Evolutionary conservation across 768 basidiomycete genomes (phyloP).

Genomic region (Pleurotus sapidus): DNA sequence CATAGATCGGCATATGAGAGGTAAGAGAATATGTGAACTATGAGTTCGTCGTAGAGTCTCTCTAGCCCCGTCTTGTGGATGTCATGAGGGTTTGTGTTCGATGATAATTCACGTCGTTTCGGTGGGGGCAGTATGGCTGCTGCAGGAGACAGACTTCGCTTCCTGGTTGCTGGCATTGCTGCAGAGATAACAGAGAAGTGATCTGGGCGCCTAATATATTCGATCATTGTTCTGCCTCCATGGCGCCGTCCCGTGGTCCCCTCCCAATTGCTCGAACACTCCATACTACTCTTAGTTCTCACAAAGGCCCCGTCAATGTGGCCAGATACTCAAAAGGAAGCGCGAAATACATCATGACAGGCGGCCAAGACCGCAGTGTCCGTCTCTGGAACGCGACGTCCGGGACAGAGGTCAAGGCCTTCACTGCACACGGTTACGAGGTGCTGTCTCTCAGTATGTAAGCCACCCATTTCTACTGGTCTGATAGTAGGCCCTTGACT

Average conservation of each 20-base stretch:
- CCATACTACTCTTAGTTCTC: constrained; percentile 59
- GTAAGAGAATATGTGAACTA: constrained; percentile 71
- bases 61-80: neutral
- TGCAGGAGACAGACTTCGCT: constrained; percentile 50
- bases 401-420: constrained; percentile 89
- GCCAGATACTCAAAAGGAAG: constrained; percentile 88
- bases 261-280: constrained; percentile 55
- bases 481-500: neutral
- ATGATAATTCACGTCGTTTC: constrained; percentile 18
- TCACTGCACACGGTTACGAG: constrained; percentile 93
- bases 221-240: constrained; percentile 17
- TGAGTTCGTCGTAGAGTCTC: constrained; percentile 68
- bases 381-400: constrained; percentile 87
- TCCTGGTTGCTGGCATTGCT: constrained; percentile 37
- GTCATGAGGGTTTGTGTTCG: neutral
- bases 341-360: constrained; percentile 89
- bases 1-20: constrained; percentile 70
- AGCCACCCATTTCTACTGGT: constrained; percentile 25
- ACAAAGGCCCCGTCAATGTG: constrained; percentile 87
- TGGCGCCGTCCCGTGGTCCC: constrained; percentile 54
- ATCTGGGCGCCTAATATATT: neutral
- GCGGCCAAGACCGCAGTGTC: constrained; percentile 87
- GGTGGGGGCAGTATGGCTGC: constrained; percentile 59
- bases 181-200: neutral
- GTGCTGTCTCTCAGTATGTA: constrained; percentile 89